phyloP scores from a whole-genome alignment of 306 rosid genomes.

The Pyrus pyrifolia region DNA sequence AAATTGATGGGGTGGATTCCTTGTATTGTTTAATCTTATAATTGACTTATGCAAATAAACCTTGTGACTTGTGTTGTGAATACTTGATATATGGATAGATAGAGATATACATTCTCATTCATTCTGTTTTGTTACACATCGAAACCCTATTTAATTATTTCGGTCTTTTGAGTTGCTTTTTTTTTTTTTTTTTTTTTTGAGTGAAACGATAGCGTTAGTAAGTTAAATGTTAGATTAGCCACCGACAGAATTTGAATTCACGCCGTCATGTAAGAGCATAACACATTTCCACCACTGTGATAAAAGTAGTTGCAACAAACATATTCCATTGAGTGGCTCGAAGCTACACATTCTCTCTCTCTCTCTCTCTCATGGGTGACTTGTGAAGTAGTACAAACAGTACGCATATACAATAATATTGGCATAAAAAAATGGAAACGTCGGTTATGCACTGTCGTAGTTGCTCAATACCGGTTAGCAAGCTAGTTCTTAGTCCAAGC shows the following conservation, averaged over 20 bases:
- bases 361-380: conserved; percentile 8
- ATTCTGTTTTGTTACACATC: neutral
- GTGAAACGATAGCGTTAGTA: no score
- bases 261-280: no score
- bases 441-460: neutral
- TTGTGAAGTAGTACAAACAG: neutral
- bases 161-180: conserved; percentile 12
- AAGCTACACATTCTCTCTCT: conserved; percentile 20
- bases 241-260: no score
- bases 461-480: neutral
- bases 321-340: conserved; percentile 28
- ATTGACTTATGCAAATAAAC: neutral
- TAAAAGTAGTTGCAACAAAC: conserved; percentile 9
- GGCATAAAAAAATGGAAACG: neutral
- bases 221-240: no score
- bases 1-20: neutral
- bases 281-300: no score
- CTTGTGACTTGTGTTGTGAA: neutral
- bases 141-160: neutral
- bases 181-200: no score
- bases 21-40: neutral
- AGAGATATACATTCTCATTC: neutral
- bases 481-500: neutral
- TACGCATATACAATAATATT: neutral
- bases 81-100: neutral